A percentile compares a stretch with the other conserved stretches of the same genome.
phyloP scores from a whole-genome alignment of 345 rosid species.

The Populus ilicifolia region DNA sequence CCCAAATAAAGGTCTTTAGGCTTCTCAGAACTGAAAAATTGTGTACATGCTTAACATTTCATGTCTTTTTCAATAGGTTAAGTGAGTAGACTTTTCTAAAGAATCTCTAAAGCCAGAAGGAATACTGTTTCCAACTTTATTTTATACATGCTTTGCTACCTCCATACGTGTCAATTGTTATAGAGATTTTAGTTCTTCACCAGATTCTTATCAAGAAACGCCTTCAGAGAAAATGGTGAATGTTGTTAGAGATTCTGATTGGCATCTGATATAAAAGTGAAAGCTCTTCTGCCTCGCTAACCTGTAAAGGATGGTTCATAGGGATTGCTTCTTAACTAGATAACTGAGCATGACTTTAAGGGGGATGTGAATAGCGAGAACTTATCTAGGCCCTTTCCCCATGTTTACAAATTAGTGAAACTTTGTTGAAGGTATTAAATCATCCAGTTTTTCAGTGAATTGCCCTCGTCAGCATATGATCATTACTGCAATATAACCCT shows the following conservation, averaged over 20 bases:
- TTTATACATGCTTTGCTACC: background rate
- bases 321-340: background rate
- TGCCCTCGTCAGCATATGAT: background rate
- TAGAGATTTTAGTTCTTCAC: background rate
- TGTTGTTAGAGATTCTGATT: conserved; percentile 20
- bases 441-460: background rate
- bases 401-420: background rate
- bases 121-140: background rate
- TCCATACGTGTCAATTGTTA: background rate
- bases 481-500: background rate
- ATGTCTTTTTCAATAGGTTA: background rate
- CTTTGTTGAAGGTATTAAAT: background rate
- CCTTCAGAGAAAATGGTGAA: conserved; percentile 16
- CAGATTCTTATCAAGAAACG: no score
- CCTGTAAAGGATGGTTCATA: background rate
- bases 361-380: background rate
- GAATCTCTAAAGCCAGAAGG: background rate
- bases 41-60: background rate
- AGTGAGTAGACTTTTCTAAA: background rate
- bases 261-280: background rate
- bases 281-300: background rate
- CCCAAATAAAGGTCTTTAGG: background rate
- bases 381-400: background rate
- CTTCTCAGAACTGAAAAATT: background rate
- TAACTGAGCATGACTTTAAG: background rate